phyloP scores from a whole-genome alignment of 768 basidiomycete genomes.

The Pleurotus tuber-regium region DNA sequence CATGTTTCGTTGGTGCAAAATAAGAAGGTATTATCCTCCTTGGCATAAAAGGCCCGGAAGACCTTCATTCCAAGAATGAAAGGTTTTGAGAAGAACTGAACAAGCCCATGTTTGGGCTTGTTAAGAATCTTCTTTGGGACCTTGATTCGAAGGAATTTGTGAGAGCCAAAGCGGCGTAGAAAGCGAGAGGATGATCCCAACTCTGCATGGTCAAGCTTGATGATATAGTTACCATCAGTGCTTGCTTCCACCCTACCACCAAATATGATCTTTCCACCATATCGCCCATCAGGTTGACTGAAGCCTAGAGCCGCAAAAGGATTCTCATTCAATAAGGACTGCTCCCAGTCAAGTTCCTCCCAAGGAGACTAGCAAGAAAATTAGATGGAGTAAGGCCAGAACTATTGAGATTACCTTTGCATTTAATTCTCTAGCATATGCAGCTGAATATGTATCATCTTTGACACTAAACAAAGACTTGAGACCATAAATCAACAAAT shows the following conservation, averaged over 20 bases:
- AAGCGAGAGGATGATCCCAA: constrained; percentile 58
- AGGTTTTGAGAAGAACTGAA: constrained; percentile 43
- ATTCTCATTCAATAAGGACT: constrained; percentile 31
- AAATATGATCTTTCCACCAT: constrained; percentile 62
- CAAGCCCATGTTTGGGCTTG: constrained; percentile 26
- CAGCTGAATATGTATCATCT: constrained; percentile 18
- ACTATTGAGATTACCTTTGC: too few species aligned
- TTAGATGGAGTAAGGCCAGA: background rate
- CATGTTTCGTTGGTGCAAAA: constrained; percentile 49
- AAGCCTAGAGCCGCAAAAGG: constrained; percentile 41
- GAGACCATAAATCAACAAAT: background rate
- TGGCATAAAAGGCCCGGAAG: constrained; percentile 60
- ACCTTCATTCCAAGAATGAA: constrained; percentile 53
- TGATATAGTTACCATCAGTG: constrained; percentile 23
- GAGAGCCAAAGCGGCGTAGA: constrained; percentile 62
- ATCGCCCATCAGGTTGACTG: constrained; percentile 39
- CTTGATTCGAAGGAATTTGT: constrained; percentile 50
- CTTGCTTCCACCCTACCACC: constrained; percentile 31
- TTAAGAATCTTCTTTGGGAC: constrained; percentile 32
- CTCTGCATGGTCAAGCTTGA: constrained; percentile 46
- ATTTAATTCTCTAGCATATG: constrained; percentile 35
- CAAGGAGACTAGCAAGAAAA: constrained; percentile 50
- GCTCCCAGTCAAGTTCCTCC: constrained; percentile 60
- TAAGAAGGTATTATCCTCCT: constrained; percentile 56
- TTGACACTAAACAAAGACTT: background rate